Percentiles rank a stretch among this genome's conserved stretches.
phyloP scores from a whole-genome alignment of 352 stramenopile genomes.

The Pseudoperonospora humuli region DNA sequence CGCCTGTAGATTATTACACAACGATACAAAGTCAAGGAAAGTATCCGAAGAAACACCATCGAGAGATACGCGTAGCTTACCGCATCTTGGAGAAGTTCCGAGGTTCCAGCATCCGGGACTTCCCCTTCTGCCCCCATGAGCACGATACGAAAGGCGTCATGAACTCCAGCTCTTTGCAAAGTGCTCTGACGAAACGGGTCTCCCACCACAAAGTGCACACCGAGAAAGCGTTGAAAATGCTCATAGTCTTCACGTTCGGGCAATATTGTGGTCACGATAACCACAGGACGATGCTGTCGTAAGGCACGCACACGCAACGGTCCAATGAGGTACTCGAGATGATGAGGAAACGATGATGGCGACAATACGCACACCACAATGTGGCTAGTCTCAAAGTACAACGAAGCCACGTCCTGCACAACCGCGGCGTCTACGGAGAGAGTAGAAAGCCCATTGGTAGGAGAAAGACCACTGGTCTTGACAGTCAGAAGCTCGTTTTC shows the following conservation, averaged over 20 bases:
- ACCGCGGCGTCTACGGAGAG: conserved; percentile 38
- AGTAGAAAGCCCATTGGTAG: conserved; percentile 8
- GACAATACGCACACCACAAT: conserved; percentile 71
- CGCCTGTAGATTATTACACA: conserved; percentile 42
- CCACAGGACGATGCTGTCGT: conserved; percentile 57
- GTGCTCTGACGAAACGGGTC: conserved; percentile 55
- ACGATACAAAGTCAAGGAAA: neutral
- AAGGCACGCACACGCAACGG: conserved; percentile 64
- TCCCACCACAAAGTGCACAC: conserved; percentile 67
- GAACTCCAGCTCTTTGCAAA: conserved; percentile 48
- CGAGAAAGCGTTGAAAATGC: conserved; percentile 54
- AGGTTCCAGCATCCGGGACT: conserved; percentile 41
- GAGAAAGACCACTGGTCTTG: conserved; percentile 1
- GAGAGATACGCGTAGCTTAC: no score
- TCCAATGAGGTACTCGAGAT: conserved; percentile 73
- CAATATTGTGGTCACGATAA: conserved; percentile 53
- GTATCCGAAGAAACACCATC: no score
- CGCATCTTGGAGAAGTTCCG: conserved; percentile 67
- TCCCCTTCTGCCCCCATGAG: conserved; percentile 60
- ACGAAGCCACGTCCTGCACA: conserved; percentile 39
- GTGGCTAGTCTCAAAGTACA: conserved; percentile 40
- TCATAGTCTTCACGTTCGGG: conserved; percentile 55
- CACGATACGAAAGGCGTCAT: conserved; percentile 53
- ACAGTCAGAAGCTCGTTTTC: no score
- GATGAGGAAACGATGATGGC: conserved; percentile 44